A percentile compares a stretch with the other conserved stretches of the same genome.
phyloP scores from a whole-genome alignment of 768 basidiomycete species.

The Psilocybe cubensis region DNA sequence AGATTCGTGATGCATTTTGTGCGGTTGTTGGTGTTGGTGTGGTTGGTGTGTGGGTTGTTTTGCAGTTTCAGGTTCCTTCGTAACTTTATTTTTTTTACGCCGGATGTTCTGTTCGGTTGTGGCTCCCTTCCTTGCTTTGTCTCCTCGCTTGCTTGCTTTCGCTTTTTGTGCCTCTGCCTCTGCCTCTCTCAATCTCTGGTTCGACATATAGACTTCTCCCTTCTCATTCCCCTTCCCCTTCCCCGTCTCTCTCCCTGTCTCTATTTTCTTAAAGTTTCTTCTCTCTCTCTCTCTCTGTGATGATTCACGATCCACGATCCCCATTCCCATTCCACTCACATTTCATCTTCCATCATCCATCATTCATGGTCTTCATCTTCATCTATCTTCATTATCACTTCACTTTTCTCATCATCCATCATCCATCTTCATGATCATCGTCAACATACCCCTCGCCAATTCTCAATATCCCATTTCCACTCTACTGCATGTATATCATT shows the following conservation, averaged over 20 bases:
- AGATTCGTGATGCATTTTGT: too few species aligned
- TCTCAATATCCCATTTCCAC: slow-evolving; percentile 6
- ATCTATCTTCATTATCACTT: neutral
- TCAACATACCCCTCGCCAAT: slow-evolving; percentile 12
- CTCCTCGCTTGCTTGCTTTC: neutral
- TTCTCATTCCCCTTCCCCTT: neutral
- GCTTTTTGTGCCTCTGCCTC: neutral
- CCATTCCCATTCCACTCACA: neutral
- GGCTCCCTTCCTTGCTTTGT: neutral
- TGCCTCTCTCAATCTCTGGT: slow-evolving; percentile 6
- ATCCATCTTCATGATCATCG: slow-evolving; percentile 6
- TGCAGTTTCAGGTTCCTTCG: too few species aligned
- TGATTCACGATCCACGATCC: neutral
- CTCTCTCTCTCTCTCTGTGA: slow-evolving; percentile 7
- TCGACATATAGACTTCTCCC: slow-evolving; percentile 25
- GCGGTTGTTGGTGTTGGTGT: too few species aligned
- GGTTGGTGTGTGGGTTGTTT: too few species aligned
- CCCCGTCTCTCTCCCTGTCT: neutral
- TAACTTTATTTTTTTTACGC: neutral
- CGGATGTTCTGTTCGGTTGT: slow-evolving; percentile 1
- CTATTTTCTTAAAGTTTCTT: slow-evolving; percentile 1
- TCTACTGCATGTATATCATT: too few species aligned
- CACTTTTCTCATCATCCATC: slow-evolving; percentile 11
- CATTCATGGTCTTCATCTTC: slow-evolving; percentile 8
- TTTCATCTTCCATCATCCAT: slow-evolving; percentile 6